Percentiles rank a stretch among this genome's conserved stretches.
These are phyloP conservation scores for Chloris gayana DNA, from an alignment of 176 grass and related monocot genomes.

Conservation along the genomic window DNA sequence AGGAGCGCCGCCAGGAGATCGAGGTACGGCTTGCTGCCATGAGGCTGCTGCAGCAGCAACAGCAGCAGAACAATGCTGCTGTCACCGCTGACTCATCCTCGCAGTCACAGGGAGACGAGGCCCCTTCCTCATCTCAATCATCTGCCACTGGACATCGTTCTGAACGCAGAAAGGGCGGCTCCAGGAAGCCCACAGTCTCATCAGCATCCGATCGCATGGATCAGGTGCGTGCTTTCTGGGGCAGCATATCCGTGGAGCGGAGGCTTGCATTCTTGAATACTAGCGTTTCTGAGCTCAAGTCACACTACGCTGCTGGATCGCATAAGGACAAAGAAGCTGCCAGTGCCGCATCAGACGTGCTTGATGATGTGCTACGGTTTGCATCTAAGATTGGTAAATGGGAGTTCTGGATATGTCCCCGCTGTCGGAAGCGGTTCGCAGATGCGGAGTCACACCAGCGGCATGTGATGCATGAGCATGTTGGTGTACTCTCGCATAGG, in stretches of 20 bases:
- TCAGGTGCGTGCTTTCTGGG: conserved; percentile 80
- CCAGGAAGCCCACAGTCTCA: conserved; percentile 43
- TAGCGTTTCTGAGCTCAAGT: conserved; percentile 61
- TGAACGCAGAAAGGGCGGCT: conserved; percentile 60
- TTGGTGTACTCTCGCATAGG: conserved; percentile 41
- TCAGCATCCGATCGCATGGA: conserved; percentile 51
- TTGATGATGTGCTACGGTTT: conserved; percentile 64
- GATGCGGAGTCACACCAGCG: conserved; percentile 38
- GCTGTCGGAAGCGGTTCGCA: conserved; percentile 58
- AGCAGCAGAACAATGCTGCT: conserved; percentile 36
- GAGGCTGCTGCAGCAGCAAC: conserved; percentile 70
- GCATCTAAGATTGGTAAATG: conserved; percentile 43
- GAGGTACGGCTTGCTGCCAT: conserved; percentile 78
- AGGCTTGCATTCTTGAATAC: conserved; percentile 57
- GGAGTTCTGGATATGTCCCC: conserved; percentile 74
- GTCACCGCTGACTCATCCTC: neutral
- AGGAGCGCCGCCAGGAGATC: conserved; percentile 95
- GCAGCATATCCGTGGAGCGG: conserved; percentile 43
- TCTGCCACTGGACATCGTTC: conserved; percentile 36
- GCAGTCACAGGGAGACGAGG: conserved; percentile 49
- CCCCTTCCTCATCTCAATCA: conserved; percentile 57
- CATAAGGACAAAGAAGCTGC: conserved; percentile 57
- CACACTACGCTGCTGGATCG: conserved; percentile 41
- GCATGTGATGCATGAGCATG: conserved; percentile 58
- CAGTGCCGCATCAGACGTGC: conserved; percentile 22